Percentiles rank a stretch among this genome's conserved stretches.
Evolutionary conservation across 2,329 filamentous ascomycete species (phyloP).

Genomic region (Pseudogymnoascus sp.): DNA sequence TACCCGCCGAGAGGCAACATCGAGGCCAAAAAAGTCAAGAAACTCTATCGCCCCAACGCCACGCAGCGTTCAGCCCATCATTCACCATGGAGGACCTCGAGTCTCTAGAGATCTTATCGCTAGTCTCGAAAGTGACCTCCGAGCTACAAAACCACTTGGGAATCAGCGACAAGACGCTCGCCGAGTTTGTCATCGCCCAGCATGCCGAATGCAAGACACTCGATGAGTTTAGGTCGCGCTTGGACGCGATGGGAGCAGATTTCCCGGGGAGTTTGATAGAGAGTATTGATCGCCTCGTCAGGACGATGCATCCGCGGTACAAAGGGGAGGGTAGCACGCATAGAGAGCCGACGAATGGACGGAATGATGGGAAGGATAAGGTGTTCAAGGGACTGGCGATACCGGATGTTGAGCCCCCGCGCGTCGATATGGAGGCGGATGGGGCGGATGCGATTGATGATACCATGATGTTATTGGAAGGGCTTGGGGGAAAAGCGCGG

Average conservation of each 20-base stretch:
- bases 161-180: conserved; percentile 86
- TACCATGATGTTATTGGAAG: conserved; percentile 86
- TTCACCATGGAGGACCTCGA: conserved; percentile 56
- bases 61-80: background rate
- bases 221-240: conserved; percentile 65
- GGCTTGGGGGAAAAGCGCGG: conserved; percentile 61
- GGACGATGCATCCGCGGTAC: conserved; percentile 86
- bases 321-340: conserved; percentile 48
- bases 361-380: conserved; percentile 64
- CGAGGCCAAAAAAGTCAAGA: background rate
- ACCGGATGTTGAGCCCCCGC: conserved; percentile 63
- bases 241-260: conserved; percentile 69
- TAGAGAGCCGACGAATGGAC: conserved; percentile 34
- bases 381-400: conserved; percentile 88
- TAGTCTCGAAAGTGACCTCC: conserved; percentile 89
- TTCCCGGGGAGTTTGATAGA: conserved; percentile 83
- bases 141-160: conserved; percentile 93
- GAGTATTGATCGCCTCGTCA: conserved; percentile 81
- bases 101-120: conserved; percentile 84
- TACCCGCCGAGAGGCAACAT: conserved; percentile 5
- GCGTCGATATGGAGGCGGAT: conserved; percentile 41
- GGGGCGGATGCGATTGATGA: conserved; percentile 71
- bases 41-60: background rate
- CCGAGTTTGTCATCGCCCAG: conserved; percentile 92
- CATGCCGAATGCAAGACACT: conserved; percentile 67